These are phyloP conservation scores for Apiotrichum mycotoxinovorans DNA, from an alignment of 1,284 basidiomycete species.

Conservation along the genomic window DNA sequence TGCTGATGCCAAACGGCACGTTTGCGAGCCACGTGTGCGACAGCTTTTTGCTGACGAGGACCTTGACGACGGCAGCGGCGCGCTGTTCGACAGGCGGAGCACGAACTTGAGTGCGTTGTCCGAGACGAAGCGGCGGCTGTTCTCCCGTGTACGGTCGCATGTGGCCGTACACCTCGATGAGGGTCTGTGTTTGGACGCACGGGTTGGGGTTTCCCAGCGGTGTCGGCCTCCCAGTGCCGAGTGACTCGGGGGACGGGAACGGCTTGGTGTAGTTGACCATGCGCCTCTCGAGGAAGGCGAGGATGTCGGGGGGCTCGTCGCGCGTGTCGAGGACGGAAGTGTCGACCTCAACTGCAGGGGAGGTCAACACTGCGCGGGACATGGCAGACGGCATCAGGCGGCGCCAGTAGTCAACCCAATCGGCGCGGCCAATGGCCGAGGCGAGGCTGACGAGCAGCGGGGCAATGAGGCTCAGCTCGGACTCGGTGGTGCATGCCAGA, in stretches of 20 bases:
- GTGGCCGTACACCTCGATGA: slow-evolving; percentile 29
- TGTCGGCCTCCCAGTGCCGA: slow-evolving; percentile 54
- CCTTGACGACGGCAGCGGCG: slow-evolving; percentile 62
- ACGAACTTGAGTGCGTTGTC: background rate
- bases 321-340: slow-evolving; percentile 32
- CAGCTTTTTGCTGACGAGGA: slow-evolving; percentile 58
- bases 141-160: slow-evolving; percentile 47
- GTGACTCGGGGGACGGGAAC: slow-evolving; percentile 27
- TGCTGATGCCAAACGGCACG: slow-evolving; percentile 65
- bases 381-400: slow-evolving; percentile 62
- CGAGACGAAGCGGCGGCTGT: too few species aligned
- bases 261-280: slow-evolving; percentile 21
- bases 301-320: slow-evolving; percentile 49
- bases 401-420: slow-evolving; percentile 87
- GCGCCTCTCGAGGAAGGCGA: slow-evolving; percentile 40
- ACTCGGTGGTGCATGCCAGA: slow-evolving; percentile 50
- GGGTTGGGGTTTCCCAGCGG: slow-evolving; percentile 25
- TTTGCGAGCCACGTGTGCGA: slow-evolving; percentile 55
- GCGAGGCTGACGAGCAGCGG: slow-evolving; percentile 67
- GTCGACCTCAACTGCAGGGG: slow-evolving; percentile 14
- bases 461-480: slow-evolving; percentile 60
- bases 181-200: slow-evolving; percentile 22
- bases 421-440: slow-evolving; percentile 58
- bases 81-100: slow-evolving; percentile 7
- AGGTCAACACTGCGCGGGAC: background rate